phyloP scores from a whole-genome alignment of 352 stramenopile species.

The Pythium oligandrum region DNA sequence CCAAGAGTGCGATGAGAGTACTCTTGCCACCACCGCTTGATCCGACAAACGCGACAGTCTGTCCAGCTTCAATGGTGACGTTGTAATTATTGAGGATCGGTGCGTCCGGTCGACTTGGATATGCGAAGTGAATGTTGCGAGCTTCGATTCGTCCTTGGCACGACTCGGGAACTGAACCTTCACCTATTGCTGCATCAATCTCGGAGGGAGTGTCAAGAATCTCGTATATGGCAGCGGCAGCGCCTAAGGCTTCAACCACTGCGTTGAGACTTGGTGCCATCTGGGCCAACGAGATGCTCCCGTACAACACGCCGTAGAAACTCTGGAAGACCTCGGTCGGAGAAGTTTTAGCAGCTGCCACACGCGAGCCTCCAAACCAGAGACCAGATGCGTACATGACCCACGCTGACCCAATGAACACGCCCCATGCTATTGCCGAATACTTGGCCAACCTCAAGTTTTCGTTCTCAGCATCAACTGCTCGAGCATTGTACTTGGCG shows the following conservation, averaged over 20 bases:
- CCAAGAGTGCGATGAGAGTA: slow-evolving; percentile 32
- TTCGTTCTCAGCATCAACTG: slow-evolving; percentile 17
- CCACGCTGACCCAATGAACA: slow-evolving; percentile 32
- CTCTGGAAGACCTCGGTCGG: slow-evolving; percentile 36
- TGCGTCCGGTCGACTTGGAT: slow-evolving; percentile 36
- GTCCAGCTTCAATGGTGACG: slow-evolving; percentile 45
- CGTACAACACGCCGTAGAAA: slow-evolving; percentile 54
- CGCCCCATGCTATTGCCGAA: slow-evolving; percentile 11
- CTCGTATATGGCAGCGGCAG: slow-evolving; percentile 37
- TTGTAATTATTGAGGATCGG: slow-evolving; percentile 62
- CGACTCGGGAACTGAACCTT: slow-evolving; percentile 16
- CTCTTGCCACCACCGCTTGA: slow-evolving; percentile 8
- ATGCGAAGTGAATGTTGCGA: slow-evolving; percentile 13
- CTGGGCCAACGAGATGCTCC: slow-evolving; percentile 34
- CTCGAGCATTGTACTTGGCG: slow-evolving; percentile 12
- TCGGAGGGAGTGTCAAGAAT: slow-evolving; percentile 44
- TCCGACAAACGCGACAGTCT: slow-evolving; percentile 15
- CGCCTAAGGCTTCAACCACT: slow-evolving; percentile 37
- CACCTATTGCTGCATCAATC: slow-evolving; percentile 32
- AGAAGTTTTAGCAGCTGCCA: slow-evolving; percentile 20
- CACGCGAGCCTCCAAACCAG: slow-evolving; percentile 48
- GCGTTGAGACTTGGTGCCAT: slow-evolving; percentile 51
- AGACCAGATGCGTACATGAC: slow-evolving; percentile 43
- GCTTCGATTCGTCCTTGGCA: slow-evolving; percentile 35
- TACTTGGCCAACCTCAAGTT: slow-evolving; percentile 20